phyloP scores from a whole-genome alignment of 192 early-diverging fungal species.

The Coemansia furcata region DNA sequence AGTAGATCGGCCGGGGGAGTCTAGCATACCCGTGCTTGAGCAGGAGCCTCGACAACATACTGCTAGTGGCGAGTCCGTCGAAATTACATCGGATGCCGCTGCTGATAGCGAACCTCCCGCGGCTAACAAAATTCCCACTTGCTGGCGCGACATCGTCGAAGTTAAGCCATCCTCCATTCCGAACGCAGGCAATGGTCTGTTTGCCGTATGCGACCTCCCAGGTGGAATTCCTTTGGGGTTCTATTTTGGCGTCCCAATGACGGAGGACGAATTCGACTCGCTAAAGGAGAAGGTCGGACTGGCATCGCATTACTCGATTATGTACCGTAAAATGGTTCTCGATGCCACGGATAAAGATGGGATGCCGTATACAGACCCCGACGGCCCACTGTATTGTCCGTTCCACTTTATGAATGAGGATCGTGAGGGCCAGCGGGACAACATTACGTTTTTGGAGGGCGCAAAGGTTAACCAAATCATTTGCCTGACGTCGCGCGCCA shows the following conservation, averaged over 20 bases:
- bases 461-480: slow-evolving; percentile 83
- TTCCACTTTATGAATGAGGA: slow-evolving; percentile 94
- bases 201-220: slow-evolving; percentile 71
- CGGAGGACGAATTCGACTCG: slow-evolving; percentile 90
- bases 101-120: background rate
- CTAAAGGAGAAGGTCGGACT: slow-evolving; percentile 76
- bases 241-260: slow-evolving; percentile 96
- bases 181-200: slow-evolving; percentile 72
- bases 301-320: slow-evolving; percentile 84
- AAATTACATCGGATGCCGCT: background rate
- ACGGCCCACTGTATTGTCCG: slow-evolving; percentile 67
- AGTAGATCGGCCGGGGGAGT: background rate
- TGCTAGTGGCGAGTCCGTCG: background rate
- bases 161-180: slow-evolving; percentile 62
- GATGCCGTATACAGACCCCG: slow-evolving; percentile 66
- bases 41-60: background rate
- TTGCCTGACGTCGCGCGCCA: slow-evolving; percentile 68
- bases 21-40: background rate
- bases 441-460: slow-evolving; percentile 77
- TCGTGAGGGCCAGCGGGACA: slow-evolving; percentile 23
- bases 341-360: slow-evolving; percentile 87
- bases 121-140: slow-evolving; percentile 50
- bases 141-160: slow-evolving; percentile 62
- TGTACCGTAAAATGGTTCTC: slow-evolving; percentile 86
- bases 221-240: slow-evolving; percentile 77